These are phyloP conservation scores for barley (Hordeum vulgare) DNA, from an alignment of 176 grass and related monocot species.

Conservation along the genomic window MorexV3_pseudomolecules_assembly NC_058522.1:274296761-274297260, in stretches of 20 bases:
- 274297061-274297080: conserved; percentile 12
- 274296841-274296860: no score
- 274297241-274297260: not conserved
- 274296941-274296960: no score
- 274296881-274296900: no score
- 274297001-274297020: conserved; percentile 32
- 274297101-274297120: conserved; percentile 10
- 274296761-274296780: no score
- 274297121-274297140: not conserved
- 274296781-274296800: no score
- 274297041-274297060: not conserved
- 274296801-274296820: no score
- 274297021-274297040: conserved; percentile 16
- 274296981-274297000: conserved; percentile 5
- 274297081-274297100: conserved; percentile 1
- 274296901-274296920: no score
- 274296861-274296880: no score
- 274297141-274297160: not conserved
- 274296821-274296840: no score
- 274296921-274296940: no score
- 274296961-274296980: conserved; percentile 11
- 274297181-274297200: not conserved
- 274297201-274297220: not conserved
- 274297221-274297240: not conserved
- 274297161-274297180: not conserved